A percentile compares a stretch with the other conserved stretches of the same genome.
phyloP scores from a whole-genome alignment of 345 rosid genomes.

The Cardamine occulta region DNA sequence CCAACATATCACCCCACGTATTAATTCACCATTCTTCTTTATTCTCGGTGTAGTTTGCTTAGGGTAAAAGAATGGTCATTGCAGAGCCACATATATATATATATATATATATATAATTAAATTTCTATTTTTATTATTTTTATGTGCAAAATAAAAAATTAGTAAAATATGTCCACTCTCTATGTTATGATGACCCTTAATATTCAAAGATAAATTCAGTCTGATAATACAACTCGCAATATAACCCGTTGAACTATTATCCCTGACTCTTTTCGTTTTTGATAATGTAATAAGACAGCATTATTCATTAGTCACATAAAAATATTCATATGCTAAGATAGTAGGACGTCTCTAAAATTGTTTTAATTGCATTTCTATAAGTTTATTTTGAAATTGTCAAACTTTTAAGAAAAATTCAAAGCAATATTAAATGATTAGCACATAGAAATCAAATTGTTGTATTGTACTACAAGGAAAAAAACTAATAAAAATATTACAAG shows the following conservation, averaged over 20 bases:
- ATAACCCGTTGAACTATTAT: neutral
- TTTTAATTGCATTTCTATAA: neutral
- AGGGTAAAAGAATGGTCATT: no score
- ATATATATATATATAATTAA: no score
- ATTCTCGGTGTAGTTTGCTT: no score
- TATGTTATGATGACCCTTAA: neutral
- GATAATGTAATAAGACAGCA: neutral
- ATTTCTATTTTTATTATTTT: no score
- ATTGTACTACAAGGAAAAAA: neutral
- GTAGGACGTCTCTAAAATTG: no score
- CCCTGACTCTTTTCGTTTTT: neutral
- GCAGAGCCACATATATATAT: no score
- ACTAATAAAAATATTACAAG: constrained; percentile 24
- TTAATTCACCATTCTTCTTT: neutral
- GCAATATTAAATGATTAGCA: neutral
- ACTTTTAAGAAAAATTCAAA: neutral
- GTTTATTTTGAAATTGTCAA: constrained; percentile 7
- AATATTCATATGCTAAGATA: no score
- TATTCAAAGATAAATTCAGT: neutral
- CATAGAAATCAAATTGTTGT: neutral
- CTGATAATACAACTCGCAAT: neutral
- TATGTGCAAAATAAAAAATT: neutral
- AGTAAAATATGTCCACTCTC: neutral
- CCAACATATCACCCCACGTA: neutral
- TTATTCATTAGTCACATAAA: neutral